Conservation (phyloP, 352 stramenopile genomes). For the Elongisporangium prolatum region DNA sequence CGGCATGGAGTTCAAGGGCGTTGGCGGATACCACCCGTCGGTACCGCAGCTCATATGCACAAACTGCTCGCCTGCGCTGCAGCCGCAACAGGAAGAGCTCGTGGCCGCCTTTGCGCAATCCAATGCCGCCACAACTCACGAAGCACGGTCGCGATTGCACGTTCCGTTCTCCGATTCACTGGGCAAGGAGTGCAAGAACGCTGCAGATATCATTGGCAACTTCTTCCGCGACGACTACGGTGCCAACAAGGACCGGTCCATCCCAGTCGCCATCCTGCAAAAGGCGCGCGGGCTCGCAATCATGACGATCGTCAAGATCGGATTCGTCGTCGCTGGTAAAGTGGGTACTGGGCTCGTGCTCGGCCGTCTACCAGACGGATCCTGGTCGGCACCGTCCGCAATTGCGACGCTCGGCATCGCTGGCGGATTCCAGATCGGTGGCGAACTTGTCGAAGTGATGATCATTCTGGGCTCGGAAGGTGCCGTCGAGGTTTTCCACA, state of each 20-base stretch:
- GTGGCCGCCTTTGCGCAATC: constrained; percentile 35
- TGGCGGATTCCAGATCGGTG: constrained; percentile 79
- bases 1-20: constrained; percentile 37
- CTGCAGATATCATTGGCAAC: constrained; percentile 61
- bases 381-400: constrained; percentile 86
- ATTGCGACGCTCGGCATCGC: constrained; percentile 83
- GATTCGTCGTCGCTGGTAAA: constrained; percentile 56
- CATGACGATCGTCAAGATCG: constrained; percentile 48
- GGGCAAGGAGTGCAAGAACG: constrained; percentile 55
- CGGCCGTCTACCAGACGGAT: constrained; percentile 51
- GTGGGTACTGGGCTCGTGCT: constrained; percentile 78
- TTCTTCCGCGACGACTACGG: constrained; percentile 59
- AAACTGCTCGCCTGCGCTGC: constrained; percentile 40
- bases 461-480: constrained; percentile 88
- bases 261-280: constrained; percentile 44
- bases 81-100: constrained; percentile 42
- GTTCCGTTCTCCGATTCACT: constrained; percentile 49
- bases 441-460: constrained; percentile 88
- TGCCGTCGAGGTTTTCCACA: constrained; percentile 83
- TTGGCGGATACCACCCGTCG: constrained; percentile 49
- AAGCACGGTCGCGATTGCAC: constrained; percentile 33
- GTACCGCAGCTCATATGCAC: constrained; percentile 54
- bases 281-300: constrained; percentile 50
- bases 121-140: constrained; percentile 37
- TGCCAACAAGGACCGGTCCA: constrained; percentile 30